Evolutionary conservation across 306 rosid species (phyloP), one percentile per base, ranked within the genome.

Genomic region (Hippophae tibetana): DNA sequence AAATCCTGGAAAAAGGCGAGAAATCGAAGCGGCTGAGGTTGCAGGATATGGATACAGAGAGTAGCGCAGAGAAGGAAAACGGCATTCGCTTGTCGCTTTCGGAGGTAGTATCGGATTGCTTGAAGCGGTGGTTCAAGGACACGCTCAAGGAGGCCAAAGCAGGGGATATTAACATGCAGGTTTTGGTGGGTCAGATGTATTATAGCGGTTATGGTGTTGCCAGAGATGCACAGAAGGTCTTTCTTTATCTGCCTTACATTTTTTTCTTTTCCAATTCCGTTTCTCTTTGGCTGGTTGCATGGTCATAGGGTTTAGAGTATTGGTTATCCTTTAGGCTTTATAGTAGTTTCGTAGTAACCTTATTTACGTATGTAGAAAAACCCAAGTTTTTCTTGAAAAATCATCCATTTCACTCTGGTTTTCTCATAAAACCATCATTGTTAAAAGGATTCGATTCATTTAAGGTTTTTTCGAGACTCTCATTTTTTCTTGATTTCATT

Each of bases 151-250:
- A 92, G 63, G 99, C 99, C 48, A 92, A 82, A 73, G 73, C 72
- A 1, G 96, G 99, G 13, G 95, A 92, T 43, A 72, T 88, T 14
- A 92, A 88, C 71, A 92, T 92, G 99, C 96, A 92, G 81, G 80
- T 92, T 45, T 74, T 88, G 83, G 84, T 88, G 18, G 94, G 87
- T 47, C 96, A 92, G 86, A 92, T 92, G 99, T 92, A 88, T 66
- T 81, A 56, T 48, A 84, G 73, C 63, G 99, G 99, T 66, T 88
- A 88, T 85, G 99, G 99, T 11, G 68, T 85, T 62, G 73, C 93
- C 52, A 84, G 84, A 80, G 96, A 92, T 75, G 79, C 79, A 47
- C 95, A 92, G 48, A 80, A 84, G 99, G 96, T 92, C 14, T 25
- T 46, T 52, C 56, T 31, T 26, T 43, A 47, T 26, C 43, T 43